phyloP scores from a whole-genome alignment of 805 yeast genomes.

The Jamesozyma gamospora region DNA sequence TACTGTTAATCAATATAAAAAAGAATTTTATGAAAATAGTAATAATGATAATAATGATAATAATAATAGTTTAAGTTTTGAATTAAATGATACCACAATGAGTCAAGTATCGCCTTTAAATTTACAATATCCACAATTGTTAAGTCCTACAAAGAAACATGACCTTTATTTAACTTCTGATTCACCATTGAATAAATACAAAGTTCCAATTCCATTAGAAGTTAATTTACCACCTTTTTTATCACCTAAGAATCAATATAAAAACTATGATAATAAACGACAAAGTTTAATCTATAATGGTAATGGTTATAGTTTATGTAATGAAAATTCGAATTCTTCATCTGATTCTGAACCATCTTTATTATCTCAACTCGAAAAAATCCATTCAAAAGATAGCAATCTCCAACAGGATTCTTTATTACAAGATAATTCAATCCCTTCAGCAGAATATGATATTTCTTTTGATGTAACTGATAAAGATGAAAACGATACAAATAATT shows the following conservation, averaged over 20 bases:
- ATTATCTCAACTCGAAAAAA: not conserved
- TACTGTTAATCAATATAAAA: constrained; percentile 13
- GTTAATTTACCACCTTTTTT: constrained; percentile 31
- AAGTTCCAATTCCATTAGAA: constrained; percentile 32
- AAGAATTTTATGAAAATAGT: not conserved
- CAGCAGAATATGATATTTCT: constrained; percentile 23
- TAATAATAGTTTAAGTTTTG: not conserved
- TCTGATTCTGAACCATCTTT: not conserved
- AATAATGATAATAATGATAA: not conserved
- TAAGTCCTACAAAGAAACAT: constrained; percentile 3
- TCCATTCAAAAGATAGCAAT: too few species aligned
- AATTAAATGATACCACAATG: not conserved
- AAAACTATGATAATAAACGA: constrained; percentile 11
- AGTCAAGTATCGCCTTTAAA: constrained; percentile 14
- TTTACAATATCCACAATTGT: constrained; percentile 4
- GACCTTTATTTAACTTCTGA: constrained; percentile 28
- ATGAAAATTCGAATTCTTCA: constrained; percentile 1
- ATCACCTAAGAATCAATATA: constrained; percentile 28
- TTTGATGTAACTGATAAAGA: constrained; percentile 12
- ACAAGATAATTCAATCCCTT: constrained; percentile 18
- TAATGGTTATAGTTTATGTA: constrained; percentile 25
- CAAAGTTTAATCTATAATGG: constrained; percentile 32
- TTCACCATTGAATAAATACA: constrained; percentile 28
- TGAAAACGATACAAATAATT: constrained; percentile 12
- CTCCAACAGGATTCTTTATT: constrained; percentile 1